Evolutionary conservation across 805 yeast genomes (phyloP), one percentile per base, ranked within the genome.

Genomic region (Pichia membranifaciens): DNA sequence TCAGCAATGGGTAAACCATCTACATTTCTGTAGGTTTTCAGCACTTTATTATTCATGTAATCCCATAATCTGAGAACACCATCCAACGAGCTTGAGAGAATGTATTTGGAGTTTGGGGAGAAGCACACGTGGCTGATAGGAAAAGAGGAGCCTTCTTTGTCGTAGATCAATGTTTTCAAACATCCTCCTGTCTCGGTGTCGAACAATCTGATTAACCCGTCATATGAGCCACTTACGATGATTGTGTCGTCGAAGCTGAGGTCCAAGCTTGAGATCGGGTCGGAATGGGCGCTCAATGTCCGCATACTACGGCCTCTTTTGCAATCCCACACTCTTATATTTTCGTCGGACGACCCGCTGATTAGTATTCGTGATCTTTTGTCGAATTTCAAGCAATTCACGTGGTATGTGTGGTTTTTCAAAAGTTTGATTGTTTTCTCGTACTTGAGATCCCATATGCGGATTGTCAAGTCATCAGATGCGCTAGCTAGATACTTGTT

Each of bases 161-260:
- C 91, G 58, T 82, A 86, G 32, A 90, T 87, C 54, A 91, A 65
- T 0, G 98, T 93, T 59, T 90, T 87, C 55, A 91, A 69, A 69
- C 98, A 91, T 55, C 89, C 96, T 4, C 97, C 97, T 0, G 95
- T 76, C 41, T 78, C 83, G 17, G 89, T 76, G 61, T 90, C 97
- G 71, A 95, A 91, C 16, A 91, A 69, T 43, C 99, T 72, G 22
- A 91, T 84, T 54, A 88, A 72, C 3, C 99, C 99, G 65, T 91
- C 99, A 61, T 83, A 84, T 16, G 96, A 84, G 0, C 95, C 93
- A 52, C 95, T 84, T 3, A 82, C 84, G 8, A 93, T 78, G 33
- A 93, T 78, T 0, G 96, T 75, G 49, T 90, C 89, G 55, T 86
- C 96, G 47, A 77, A 80, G 2, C 86, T 78, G 41, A 91, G 67